These are phyloP conservation scores for Colletotrichum tropicale DNA, from an alignment of 2,329 filamentous ascomycete genomes.

Conservation along the genomic window DNA sequence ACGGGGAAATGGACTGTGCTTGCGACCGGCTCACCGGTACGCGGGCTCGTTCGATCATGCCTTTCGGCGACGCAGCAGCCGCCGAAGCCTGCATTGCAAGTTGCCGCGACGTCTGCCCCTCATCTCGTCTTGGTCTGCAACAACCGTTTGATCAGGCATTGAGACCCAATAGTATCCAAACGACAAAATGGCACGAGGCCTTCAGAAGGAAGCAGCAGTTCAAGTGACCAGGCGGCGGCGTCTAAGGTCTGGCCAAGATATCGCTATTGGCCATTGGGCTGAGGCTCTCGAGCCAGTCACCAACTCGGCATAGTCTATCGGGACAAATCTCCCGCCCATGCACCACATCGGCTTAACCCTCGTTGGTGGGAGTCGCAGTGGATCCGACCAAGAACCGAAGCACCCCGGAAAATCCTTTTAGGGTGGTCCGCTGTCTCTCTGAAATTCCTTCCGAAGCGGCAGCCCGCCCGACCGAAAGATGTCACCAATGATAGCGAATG, in stretches of 20 bases:
- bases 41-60: neutral
- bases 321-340: conserved; percentile 9
- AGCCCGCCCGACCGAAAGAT: neutral
- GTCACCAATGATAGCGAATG: no score
- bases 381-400: conserved; percentile 3
- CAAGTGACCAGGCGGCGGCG: neutral
- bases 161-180: neutral
- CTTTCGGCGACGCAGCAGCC: neutral
- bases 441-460: neutral
- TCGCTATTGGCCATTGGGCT: neutral
- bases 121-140: neutral
- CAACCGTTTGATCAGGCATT: neutral
- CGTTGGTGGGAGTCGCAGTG: neutral
- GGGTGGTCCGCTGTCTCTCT: neutral
- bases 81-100: neutral
- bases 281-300: neutral
- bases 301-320: conserved; percentile 10
- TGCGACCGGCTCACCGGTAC: neutral
- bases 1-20: neutral
- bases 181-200: neutral
- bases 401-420: conserved; percentile 13
- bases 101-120: neutral
- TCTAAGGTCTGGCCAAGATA: neutral
- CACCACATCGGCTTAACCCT: neutral
- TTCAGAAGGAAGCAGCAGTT: neutral